A percentile compares a stretch with the other conserved stretches of the same genome.
These are phyloP conservation scores for Leptographium galeiforme DNA, from an alignment of 2,329 filamentous ascomycete genomes.

Conservation along the genomic window DNA sequence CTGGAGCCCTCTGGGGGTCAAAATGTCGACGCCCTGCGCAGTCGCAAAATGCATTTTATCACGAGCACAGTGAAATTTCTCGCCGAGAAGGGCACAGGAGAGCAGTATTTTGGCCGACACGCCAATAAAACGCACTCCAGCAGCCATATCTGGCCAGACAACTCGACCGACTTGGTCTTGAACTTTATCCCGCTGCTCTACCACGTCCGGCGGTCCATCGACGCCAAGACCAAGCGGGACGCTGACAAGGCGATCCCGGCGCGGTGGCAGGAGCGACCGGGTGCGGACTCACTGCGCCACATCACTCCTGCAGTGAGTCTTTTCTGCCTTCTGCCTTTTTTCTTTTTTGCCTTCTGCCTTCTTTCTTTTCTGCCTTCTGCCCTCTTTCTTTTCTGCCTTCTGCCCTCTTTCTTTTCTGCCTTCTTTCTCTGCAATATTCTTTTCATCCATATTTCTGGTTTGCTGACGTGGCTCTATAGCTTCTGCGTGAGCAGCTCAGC, in stretches of 20 bases:
- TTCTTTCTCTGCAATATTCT: no score
- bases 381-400: neutral
- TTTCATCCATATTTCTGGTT: neutral
- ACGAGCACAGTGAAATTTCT: conserved; percentile 5
- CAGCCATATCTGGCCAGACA: conserved; percentile 8
- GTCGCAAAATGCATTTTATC: conserved; percentile 7
- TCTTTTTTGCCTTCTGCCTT: neutral
- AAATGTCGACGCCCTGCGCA: conserved; percentile 6
- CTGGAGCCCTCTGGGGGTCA: no score
- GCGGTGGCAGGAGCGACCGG: no score
- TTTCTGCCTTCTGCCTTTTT: neutral
- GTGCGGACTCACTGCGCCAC: neutral
- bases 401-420: neutral
- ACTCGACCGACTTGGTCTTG: conserved; percentile 9
- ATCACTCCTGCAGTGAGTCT: neutral
- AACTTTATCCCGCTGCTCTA: conserved; percentile 10
- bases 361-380: neutral
- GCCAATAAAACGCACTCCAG: neutral
- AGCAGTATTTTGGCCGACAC: conserved; percentile 6
- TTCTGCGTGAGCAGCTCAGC: neutral
- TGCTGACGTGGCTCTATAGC: neutral
- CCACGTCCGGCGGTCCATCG: conserved; percentile 5
- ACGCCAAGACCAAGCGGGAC: neutral
- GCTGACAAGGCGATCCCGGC: neutral
- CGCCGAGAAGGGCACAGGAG: conserved; percentile 4